Base-by-base conservation (phyloP, 257 asterid genomes). In the Solanum medicagineum region DNA sequence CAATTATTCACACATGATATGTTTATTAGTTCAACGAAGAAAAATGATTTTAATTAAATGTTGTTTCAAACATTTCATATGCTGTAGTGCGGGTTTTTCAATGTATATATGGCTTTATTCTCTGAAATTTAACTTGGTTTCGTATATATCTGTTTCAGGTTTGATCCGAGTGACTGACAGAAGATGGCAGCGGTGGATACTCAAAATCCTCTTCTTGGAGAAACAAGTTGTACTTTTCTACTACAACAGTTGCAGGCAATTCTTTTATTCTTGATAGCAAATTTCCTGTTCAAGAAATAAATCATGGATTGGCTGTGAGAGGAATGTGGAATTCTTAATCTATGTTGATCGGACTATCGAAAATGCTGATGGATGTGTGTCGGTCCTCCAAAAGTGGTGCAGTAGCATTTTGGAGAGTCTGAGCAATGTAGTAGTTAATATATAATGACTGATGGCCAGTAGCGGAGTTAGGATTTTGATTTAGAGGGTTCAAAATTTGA, bases 201-300 rank as follows among this genome's bases (percentile, higher is more conserved):
- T 84, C 92, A 91, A 86, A 87, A 88, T 88, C 93, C 88, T 89
- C 87, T 88, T 68, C 22, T 32, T 84, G 74, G 40, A 49, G 94
- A 92, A 86, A 94, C 93, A 83, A 88, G 97, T 14, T 95, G 99
- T 62, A 96, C 95, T 83, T 92, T 97, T 83, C 89, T 95, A 88
- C 92, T 95, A 84, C 93, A 94, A 90, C 94, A 94, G 89, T 88
- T 95, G 91, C 99, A 95, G 98, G 98, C 74, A 89, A 32, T 17
- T 45, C 42, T 59, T 8, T 75, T 22, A 15, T 8, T 55, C 60
- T 11, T 20, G 13, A 9, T 75, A 40, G 80, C 66, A 1, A 83
- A 71, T 84, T 70, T 36, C 47, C n/a, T 83, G 53, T 87, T 79
- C 80, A 10, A 32, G 75, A 69, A 44, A 20, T 29, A 16, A 47